Percentiles rank a stretch among this genome's conserved stretches.
phyloP scores from a whole-genome alignment of 495 filamentous ascomycete species.

The Podospora pseudocomata region DNA sequence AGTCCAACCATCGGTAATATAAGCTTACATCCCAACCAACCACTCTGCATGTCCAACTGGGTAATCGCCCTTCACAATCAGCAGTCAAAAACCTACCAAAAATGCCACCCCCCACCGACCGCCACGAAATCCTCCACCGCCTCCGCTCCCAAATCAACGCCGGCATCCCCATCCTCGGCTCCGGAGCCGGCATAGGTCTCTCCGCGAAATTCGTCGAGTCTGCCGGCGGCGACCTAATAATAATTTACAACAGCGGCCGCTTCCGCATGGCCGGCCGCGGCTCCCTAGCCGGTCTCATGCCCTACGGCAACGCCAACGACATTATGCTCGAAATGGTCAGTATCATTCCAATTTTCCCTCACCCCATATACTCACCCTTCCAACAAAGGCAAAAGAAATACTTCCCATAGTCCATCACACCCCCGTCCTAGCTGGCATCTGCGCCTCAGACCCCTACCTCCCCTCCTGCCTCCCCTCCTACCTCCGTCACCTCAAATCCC shows the following conservation, averaged over 20 bases:
- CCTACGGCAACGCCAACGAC: conserved; percentile 67
- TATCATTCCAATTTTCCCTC: neutral
- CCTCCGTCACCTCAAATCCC: conserved; percentile 50
- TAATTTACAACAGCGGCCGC: conserved; percentile 69
- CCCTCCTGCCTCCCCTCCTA: conserved; percentile 48
- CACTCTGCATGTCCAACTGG: neutral
- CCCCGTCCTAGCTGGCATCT: conserved; percentile 63
- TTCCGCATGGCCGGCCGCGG: conserved; percentile 72
- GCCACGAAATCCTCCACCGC: conserved; percentile 52
- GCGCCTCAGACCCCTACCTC: conserved; percentile 63
- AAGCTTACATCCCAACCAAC: neutral
- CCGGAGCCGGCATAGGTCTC: conserved; percentile 68
- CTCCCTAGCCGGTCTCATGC: conserved; percentile 67
- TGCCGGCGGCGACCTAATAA: conserved; percentile 64
- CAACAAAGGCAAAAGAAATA: conserved; percentile 50
- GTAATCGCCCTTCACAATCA: too few species aligned
- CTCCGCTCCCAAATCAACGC: conserved; percentile 51
- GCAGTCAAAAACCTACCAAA: neutral
- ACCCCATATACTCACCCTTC: neutral
- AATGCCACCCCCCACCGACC: conserved; percentile 43
- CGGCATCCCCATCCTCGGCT: conserved; percentile 59
- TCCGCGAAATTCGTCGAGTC: conserved; percentile 67
- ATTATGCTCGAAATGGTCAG: conserved; percentile 64
- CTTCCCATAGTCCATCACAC: conserved; percentile 57
- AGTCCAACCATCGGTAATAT: neutral